Base-by-base conservation (phyloP, 257 asterid genomes). In the Verbascum thapsus region DNA sequence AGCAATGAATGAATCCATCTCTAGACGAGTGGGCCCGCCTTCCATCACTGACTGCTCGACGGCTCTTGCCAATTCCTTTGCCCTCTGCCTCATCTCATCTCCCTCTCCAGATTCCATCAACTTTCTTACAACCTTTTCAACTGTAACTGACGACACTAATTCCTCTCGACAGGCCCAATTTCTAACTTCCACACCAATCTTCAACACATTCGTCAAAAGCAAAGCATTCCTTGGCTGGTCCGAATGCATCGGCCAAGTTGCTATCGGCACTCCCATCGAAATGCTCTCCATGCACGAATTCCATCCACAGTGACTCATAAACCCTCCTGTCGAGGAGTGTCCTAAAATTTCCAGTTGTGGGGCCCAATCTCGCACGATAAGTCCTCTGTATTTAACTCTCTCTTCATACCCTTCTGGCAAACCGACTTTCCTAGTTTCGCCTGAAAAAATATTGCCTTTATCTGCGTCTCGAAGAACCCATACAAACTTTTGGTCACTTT, bases 381-480 rank as follows among this genome's bases (percentile, higher is more conserved):
- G 7, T 16, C 94, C 91, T 8, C 66, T 61, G 13, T 19, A 78
- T n/a, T 53, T 13, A 6, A 75, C 70, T 7, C 80, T 77, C 32
- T 74, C 40, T 41, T 72, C 81, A 6, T 58, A 83, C 57, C 81
- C 80, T 16, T 37, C 20, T 6, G 81, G 81, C 15, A 83, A 37
- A 37, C 15, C 40, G 34, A 23, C 1, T 38, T 66, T 63, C 18
- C 87, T 67, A 0, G 3, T 39, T 8, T 72, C 80, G 8, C 74
- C 78, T 0, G 19, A 16, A 23, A 81, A 82, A 0, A 83, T 58
- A 58, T 88, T 72, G 0, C 87, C 96, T 69, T 53, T 79, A 37
- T 88, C 96, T 0, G 89, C 94, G 1, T 85, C 89, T 42, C 94
- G 60, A 11, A 83, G 17, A 2, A 81, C 83, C 96, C 96, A 88